A percentile compares a stretch with the other conserved stretches of the same genome.
These are phyloP conservation scores for Chenopodium suecicum DNA, from an alignment of 148 eudicot species.

Conservation along the genomic window DNA sequence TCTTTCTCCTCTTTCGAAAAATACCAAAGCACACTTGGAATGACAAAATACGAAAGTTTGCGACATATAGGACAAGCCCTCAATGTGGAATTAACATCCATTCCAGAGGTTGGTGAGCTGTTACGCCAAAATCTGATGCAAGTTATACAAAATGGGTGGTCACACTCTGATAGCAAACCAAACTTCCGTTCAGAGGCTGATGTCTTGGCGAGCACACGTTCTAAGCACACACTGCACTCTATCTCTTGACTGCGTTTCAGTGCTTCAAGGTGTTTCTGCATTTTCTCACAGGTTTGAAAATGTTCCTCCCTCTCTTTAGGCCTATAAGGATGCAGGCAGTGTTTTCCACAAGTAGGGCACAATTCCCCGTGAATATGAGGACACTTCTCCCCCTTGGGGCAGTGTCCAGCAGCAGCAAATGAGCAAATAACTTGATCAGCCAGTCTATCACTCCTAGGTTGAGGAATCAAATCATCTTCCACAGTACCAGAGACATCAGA, in stretches of 20 bases:
- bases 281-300: slow-evolving; percentile 56
- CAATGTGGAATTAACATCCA: slow-evolving; percentile 88
- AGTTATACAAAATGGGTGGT: slow-evolving; percentile 86
- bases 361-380: slow-evolving; percentile 93
- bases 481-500: slow-evolving; percentile 23
- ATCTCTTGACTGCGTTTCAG: slow-evolving; percentile 87
- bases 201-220: slow-evolving; percentile 78
- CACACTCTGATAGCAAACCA: slow-evolving; percentile 90
- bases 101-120: slow-evolving; percentile 80
- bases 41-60: slow-evolving; percentile 87
- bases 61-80: slow-evolving; percentile 97
- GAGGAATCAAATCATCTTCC: slow-evolving; percentile 31
- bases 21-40: slow-evolving; percentile 99
- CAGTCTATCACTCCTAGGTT: slow-evolving; percentile 39
- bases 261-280: slow-evolving; percentile 67
- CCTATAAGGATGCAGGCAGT: slow-evolving; percentile 87
- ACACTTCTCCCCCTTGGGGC: slow-evolving; percentile 82
- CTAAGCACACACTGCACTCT: slow-evolving; percentile 96
- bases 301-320: slow-evolving; percentile 84
- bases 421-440: slow-evolving; percentile 69
- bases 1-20: slow-evolving; percentile 71
- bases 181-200: slow-evolving; percentile 68
- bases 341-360: slow-evolving; percentile 73
- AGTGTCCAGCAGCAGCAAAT: slow-evolving; percentile 82
- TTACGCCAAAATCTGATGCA: slow-evolving; percentile 95